Evolutionary conservation across 1,284 basidiomycete genomes (phyloP).

Genomic region (Termitomyces sp.): DNA sequence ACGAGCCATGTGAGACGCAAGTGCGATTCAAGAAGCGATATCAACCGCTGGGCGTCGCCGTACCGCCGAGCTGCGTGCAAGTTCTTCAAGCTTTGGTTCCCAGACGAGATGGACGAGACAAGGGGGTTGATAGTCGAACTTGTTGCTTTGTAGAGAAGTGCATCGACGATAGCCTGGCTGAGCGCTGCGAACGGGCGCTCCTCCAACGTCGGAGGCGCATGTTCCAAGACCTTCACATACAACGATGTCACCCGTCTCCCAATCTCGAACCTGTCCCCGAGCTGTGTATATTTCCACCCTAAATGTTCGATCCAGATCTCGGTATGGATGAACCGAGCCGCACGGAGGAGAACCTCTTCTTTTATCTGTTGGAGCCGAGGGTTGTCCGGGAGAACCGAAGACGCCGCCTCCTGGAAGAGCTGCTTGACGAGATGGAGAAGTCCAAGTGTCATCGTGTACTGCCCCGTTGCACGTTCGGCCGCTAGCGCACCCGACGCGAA

Average conservation of each 20-base stretch:
- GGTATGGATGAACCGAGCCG: constrained; percentile 71
- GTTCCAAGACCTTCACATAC: constrained; percentile 62
- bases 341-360: constrained; percentile 76
- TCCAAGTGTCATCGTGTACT: constrained; percentile 76
- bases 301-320: constrained; percentile 84
- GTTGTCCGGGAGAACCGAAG: constrained; percentile 55
- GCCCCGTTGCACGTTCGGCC: constrained; percentile 66
- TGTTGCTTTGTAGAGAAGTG: constrained; percentile 65
- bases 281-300: constrained; percentile 75
- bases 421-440: constrained; percentile 73
- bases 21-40: constrained; percentile 63
- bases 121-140: constrained; percentile 74
- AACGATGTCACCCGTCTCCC: constrained; percentile 61
- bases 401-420: constrained; percentile 69
- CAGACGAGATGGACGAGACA: constrained; percentile 61
- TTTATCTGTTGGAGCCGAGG: constrained; percentile 65
- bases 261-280: constrained; percentile 80
- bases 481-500: constrained; percentile 65
- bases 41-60: constrained; percentile 64
- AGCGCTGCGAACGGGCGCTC: constrained; percentile 54
- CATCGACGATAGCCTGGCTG: constrained; percentile 59
- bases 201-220: constrained; percentile 50
- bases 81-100: constrained; percentile 51
- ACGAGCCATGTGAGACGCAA: constrained; percentile 59
- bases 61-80: constrained; percentile 61